phyloP scores from a whole-genome alignment of 305 asterid genomes.

The Rubia balearica region DNA sequence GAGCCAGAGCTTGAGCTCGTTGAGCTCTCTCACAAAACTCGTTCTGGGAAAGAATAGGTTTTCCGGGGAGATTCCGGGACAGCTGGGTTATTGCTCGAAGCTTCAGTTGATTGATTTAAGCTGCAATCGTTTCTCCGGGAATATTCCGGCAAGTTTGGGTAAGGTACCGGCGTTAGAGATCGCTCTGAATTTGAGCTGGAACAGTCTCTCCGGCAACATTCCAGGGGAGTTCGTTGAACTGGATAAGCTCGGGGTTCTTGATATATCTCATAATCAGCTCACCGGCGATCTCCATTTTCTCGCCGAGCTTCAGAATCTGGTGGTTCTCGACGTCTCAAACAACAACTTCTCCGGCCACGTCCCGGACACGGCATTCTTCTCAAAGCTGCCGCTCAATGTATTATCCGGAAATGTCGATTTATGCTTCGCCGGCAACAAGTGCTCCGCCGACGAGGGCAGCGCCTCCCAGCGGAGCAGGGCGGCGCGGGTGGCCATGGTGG shows the following conservation, averaged over 20 bases:
- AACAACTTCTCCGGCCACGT: conserved; percentile 77
- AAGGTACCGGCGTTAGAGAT: conserved; percentile 71
- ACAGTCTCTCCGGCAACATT: conserved; percentile 54
- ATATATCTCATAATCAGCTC: conserved; percentile 71
- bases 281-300: conserved; percentile 70
- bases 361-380: conserved; percentile 68
- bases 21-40: conserved; percentile 71
- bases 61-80: conserved; percentile 56
- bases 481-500: conserved; percentile 77
- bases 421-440: conserved; percentile 51
- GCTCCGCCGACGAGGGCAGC: conserved; percentile 32
- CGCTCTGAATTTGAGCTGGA: conserved; percentile 75
- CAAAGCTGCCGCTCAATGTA: conserved; percentile 64
- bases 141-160: conserved; percentile 65
- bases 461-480: conserved; percentile 36
- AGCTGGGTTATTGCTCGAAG: conserved; percentile 63
- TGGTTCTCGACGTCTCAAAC: conserved; percentile 66
- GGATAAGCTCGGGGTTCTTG: conserved; percentile 72
- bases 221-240: conserved; percentile 59
- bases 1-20: conserved; percentile 55
- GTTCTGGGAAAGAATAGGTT: conserved; percentile 55
- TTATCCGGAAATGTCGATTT: conserved; percentile 53
- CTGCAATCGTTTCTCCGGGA: conserved; percentile 54
- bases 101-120: conserved; percentile 83
- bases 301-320: conserved; percentile 64